Percentiles rank a stretch among this genome's conserved stretches.
Conservation (phyloP, 805 yeast genomes). For the Candida railenensis region DNA sequence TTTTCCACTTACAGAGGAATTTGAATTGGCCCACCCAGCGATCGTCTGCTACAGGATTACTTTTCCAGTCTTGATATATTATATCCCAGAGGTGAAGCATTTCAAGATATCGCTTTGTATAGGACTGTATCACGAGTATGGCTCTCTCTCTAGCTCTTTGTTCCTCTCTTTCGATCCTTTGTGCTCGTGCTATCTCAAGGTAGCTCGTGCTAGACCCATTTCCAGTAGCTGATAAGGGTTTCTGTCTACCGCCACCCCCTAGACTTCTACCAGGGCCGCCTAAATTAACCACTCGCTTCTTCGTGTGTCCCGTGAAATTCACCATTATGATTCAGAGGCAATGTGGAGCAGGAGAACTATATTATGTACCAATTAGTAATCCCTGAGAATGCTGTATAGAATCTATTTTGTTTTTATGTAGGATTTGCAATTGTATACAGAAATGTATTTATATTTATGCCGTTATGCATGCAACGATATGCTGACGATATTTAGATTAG, state of each 20-base stretch:
- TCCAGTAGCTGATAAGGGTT: background rate
- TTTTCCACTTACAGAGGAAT: slow-evolving; percentile 1
- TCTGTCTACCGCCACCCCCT: background rate
- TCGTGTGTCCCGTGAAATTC: slow-evolving; percentile 68
- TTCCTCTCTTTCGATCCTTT: slow-evolving; percentile 64
- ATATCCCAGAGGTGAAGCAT: slow-evolving; percentile 17
- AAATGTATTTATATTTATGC: too few species aligned
- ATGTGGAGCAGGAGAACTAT: too few species aligned
- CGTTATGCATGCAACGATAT: too few species aligned
- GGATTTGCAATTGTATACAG: too few species aligned
- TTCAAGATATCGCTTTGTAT: slow-evolving; percentile 41
- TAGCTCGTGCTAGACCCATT: slow-evolving; percentile 22
- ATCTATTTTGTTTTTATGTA: too few species aligned
- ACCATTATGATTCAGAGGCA: slow-evolving; percentile 33
- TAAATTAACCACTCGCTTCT: slow-evolving; percentile 62
- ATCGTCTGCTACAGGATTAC: background rate
- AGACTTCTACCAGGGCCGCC: slow-evolving; percentile 26
- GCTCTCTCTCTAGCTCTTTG: slow-evolving; percentile 50
- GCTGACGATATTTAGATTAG: too few species aligned
- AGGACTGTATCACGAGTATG: slow-evolving; percentile 49
- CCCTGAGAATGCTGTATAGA: too few species aligned
- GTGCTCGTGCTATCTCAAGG: slow-evolving; percentile 63
- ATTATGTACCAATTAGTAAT: too few species aligned
- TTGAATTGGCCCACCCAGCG: slow-evolving; percentile 2
- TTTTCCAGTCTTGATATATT: slow-evolving; percentile 16